Conservation (phyloP, 257 asterid species). For the Petunia secreta region DNA sequence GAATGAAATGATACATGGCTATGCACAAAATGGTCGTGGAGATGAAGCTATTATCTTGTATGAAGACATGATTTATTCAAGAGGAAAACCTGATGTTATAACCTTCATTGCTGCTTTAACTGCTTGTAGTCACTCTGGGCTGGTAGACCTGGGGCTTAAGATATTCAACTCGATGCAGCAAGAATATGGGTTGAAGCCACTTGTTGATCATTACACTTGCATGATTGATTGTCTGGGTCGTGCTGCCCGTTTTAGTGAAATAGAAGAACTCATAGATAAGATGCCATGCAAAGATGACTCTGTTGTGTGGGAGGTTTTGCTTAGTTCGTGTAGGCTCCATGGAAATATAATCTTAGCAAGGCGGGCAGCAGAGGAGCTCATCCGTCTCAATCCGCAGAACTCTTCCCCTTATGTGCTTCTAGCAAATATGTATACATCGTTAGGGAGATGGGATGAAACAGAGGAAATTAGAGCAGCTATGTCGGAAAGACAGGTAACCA, state of each 20-base stretch:
- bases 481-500: conserved; percentile 19
- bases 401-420: conserved; percentile 36
- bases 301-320: conserved; percentile 38
- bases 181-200: conserved; percentile 31
- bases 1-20: conserved; percentile 36
- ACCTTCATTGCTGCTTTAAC: conserved; percentile 35
- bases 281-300: conserved; percentile 35
- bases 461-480: conserved; percentile 26
- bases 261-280: conserved; percentile 29
- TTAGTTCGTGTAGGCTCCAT: conserved; percentile 37
- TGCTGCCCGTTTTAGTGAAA: conserved; percentile 36
- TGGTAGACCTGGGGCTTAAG: conserved; percentile 31
- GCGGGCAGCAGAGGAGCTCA: conserved; percentile 33
- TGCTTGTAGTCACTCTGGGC: conserved; percentile 40
- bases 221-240: conserved; percentile 39
- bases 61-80: conserved; percentile 29
- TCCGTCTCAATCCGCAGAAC: conserved; percentile 31
- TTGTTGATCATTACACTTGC: conserved; percentile 37
- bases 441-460: conserved; percentile 25
- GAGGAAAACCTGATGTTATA: conserved; percentile 32
- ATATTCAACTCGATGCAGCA: conserved; percentile 30
- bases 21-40: conserved; percentile 38
- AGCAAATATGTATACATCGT: conserved; percentile 37
- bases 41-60: conserved; percentile 33
- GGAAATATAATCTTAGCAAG: conserved; percentile 32